Base-by-base conservation (phyloP, 345 rosid species). In the Mangifera indica region DNA sequence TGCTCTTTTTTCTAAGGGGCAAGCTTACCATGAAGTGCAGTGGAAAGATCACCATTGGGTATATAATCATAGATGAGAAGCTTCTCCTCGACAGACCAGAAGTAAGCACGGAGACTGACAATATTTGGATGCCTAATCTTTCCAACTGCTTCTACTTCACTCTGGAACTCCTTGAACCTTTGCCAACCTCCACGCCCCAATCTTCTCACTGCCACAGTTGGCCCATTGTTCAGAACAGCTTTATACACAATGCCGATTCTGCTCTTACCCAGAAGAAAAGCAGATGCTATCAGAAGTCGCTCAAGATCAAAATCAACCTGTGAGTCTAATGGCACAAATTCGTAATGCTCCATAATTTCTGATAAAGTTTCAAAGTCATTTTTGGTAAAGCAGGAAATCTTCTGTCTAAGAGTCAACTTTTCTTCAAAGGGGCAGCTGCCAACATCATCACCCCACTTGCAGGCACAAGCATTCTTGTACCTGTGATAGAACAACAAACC, bases 41-140 rank as follows among this genome's bases (percentile, higher is more conserved):
- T 81, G 18, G 84, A 79, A 78, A 92, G 98, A 71, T 87, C 88
- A 21, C 88, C 89, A 69, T 90, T 87, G 22, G 93, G 87, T 62
- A 92, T 80, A 63, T 83, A 92, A 70, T 90, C 98, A 59, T 94
- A 90, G 82, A 94, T 92, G 7, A 90, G 80, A 67, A 94, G 80
- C 81, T 94, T 92, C 86, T 94, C 98, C 29, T 94, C 87, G 0
- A 77, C 87, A 69, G 98, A 90, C 91, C 98, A 94, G 74, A 91
- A 94, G 76, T 92, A 94, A 45, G 98, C 98, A 75, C 86, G 82
- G 54, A 94, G 98, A 71, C 79, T 84, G 71, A 90, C 89, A 14
- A 92, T 75, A 73, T 94, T 92, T 0, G 82, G 92, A 75, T 94
- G 98, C 71, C 87, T 94, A 44, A 94, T 81, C 88, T 87, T 92